Base-by-base conservation (phyloP, 192 early-diverging fungal species). In the Neocallimastix lanati region DNA sequence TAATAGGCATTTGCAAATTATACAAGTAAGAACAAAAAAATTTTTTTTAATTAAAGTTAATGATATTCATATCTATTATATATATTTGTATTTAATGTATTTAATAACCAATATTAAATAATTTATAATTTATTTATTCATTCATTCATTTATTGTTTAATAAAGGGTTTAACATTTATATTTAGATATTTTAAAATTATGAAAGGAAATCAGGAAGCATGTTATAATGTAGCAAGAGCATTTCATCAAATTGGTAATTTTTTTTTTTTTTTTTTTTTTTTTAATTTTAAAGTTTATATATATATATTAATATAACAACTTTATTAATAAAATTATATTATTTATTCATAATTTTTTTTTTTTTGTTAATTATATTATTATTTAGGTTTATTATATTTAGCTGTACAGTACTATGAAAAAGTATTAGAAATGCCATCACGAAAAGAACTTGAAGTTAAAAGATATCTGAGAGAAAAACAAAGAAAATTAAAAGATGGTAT, bases 191-290 rank as follows among this genome's bases (percentile, higher is more conserved):
- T 83, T 58, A 85, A 90, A 77, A 77, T 91, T 28, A 81, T 81
- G 29, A 82, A 79, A 16, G 78, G 79, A 5, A 84, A 80, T 37
- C 85, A 86, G 79, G 94, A 96, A 80, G 88, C 90, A 35, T 86
- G 89, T 28, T 99, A 94, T 82, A 99, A 99, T 82, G 80, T 94
- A 76, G 98, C 88, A 0, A 86, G 96, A n/a, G 91, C 92, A 2
- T 98, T 93, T 82, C 98, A 99, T 84, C 89, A 92, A n/a, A 33
- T 99, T 58, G 78, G 77, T 76, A 30, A 29, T 30, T 29, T 30
- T 76, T 80, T 29, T 7, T 28, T 29, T 30, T 80, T n/a, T n/a
- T n/a, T n/a, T n/a, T n/a, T n/a, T n/a, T n/a, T n/a, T n/a, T n/a
- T n/a, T n/a, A n/a, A n/a, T n/a, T n/a, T n/a, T n/a, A n/a, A n/a